Evolutionary conservation across 352 stramenopile genomes (phyloP).

Genomic region (Pythium chondricola): DNA sequence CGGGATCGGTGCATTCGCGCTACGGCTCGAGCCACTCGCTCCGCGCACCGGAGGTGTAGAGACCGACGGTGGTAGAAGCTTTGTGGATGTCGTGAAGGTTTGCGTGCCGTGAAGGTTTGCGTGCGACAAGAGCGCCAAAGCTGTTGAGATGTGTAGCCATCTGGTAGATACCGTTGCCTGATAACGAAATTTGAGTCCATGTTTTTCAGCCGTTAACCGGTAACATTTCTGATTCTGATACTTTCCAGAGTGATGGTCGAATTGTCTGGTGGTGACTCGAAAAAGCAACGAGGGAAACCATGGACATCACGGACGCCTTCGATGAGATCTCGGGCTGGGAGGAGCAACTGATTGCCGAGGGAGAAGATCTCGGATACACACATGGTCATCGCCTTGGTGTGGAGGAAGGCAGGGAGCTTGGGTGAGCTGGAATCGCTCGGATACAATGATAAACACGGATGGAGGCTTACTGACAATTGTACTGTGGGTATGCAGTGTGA

Average conservation of each 20-base stretch:
- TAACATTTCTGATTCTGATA: no score
- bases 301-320: slow-evolving; percentile 70
- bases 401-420: slow-evolving; percentile 67
- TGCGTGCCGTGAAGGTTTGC: no score
- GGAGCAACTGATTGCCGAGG: slow-evolving; percentile 60
- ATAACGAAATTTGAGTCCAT: not conserved
- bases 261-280: not conserved
- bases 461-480: not conserved
- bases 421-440: slow-evolving; percentile 22
- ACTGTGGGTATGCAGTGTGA: slow-evolving; percentile 24
- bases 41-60: not conserved
- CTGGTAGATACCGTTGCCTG: no score
- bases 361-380: slow-evolving; percentile 52
- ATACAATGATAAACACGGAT: not conserved
- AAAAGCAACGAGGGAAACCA: slow-evolving; percentile 5
- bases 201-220: slow-evolving; percentile 10
- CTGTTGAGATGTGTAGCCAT: slow-evolving; percentile 11
- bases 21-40: slow-evolving; percentile 10
- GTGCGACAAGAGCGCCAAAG: no score
- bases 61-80: not conserved
- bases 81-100: not conserved
- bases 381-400: slow-evolving; percentile 52
- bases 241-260: slow-evolving; percentile 14
- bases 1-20: not conserved
- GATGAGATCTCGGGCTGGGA: slow-evolving; percentile 69